Percentiles rank a stretch among this genome's conserved stretches.
Conservation (phyloP, 768 basidiomycete genomes). For the Rossbeevera mucosa region DNA sequence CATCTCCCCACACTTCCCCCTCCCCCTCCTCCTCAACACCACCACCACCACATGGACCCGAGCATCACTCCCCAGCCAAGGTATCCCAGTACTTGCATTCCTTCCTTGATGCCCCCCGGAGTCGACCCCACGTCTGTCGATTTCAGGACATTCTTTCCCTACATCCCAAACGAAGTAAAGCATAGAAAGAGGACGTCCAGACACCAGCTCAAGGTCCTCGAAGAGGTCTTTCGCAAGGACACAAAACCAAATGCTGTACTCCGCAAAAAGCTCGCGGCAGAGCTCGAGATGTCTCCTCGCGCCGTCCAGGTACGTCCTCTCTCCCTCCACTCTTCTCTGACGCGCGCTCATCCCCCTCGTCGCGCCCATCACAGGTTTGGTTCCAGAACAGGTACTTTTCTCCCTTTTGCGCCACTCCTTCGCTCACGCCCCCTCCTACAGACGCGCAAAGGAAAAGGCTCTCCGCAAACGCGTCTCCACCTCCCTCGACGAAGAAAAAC, state of each 20-base stretch:
- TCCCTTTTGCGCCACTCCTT: conserved; percentile 4
- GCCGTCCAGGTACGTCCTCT: conserved; percentile 79
- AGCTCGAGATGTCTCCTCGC: conserved; percentile 88
- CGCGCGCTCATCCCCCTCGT: conserved; percentile 18
- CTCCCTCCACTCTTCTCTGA: neutral
- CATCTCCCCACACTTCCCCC: conserved; percentile 4
- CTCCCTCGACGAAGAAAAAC: conserved; percentile 17
- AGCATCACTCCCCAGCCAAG: conserved; percentile 20
- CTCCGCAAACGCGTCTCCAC: conserved; percentile 46
- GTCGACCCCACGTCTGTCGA: conserved; percentile 65
- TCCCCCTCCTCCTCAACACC: neutral
- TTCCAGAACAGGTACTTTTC: conserved; percentile 74
- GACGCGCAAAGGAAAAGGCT: conserved; percentile 83
- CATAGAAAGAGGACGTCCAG: conserved; percentile 88
- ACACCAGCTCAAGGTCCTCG: conserved; percentile 84
- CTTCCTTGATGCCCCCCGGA: conserved; percentile 45
- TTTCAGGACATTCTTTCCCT: conserved; percentile 83
- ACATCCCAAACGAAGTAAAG: conserved; percentile 90
- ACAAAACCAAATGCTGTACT: conserved; percentile 85
- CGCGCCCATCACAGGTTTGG: conserved; percentile 61
- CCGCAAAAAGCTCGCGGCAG: conserved; percentile 72
- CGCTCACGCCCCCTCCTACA: conserved; percentile 26
- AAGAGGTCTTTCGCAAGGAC: conserved; percentile 79
- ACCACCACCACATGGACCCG: conserved; percentile 26
- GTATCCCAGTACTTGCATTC: conserved; percentile 39